phyloP scores from a whole-genome alignment of 1,284 basidiomycete genomes.

The Fomitopsis betulina region DNA sequence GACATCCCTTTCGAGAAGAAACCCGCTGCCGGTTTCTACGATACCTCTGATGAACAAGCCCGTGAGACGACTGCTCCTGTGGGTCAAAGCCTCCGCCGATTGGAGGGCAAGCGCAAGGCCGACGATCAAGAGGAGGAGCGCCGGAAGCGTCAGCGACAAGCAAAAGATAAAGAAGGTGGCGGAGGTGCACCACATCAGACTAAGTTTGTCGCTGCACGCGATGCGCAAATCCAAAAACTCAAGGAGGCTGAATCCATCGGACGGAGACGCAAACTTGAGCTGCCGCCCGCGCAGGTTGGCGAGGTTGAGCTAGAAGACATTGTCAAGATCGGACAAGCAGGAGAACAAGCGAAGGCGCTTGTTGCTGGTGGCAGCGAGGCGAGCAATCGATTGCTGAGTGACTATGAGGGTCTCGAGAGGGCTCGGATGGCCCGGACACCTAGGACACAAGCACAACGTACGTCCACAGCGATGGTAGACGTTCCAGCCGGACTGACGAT shows the following conservation, averaged over 20 bases:
- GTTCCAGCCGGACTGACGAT: slow-evolving; percentile 5
- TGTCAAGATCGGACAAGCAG: slow-evolving; percentile 95
- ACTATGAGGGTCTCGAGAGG: slow-evolving; percentile 86
- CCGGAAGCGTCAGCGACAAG: slow-evolving; percentile 78
- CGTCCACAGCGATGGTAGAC: slow-evolving; percentile 30
- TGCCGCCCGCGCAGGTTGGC: slow-evolving; percentile 93
- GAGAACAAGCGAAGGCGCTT: slow-evolving; percentile 78
- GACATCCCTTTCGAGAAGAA: slow-evolving; percentile 99
- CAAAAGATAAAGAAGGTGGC: slow-evolving; percentile 51
- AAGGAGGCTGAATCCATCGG: slow-evolving; percentile 97
- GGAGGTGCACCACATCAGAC: slow-evolving; percentile 65
- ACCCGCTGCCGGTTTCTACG: slow-evolving; percentile 94
- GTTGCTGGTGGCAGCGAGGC: slow-evolving; percentile 81
- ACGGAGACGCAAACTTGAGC: slow-evolving; percentile 78
- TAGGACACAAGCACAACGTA: slow-evolving; percentile 86
- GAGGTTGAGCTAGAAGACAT: slow-evolving; percentile 96
- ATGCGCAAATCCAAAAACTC: slow-evolving; percentile 95
- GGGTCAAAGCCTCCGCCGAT: slow-evolving; percentile 83
- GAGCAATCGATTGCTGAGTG: slow-evolving; percentile 82
- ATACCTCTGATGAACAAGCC: slow-evolving; percentile 93
- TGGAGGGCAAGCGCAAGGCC: slow-evolving; percentile 92
- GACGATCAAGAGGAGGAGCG: slow-evolving; percentile 84
- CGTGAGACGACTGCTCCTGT: slow-evolving; percentile 85
- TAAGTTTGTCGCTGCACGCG: slow-evolving; percentile 89
- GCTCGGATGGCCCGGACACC: slow-evolving; percentile 92